A percentile compares a stretch with the other conserved stretches of the same genome.
phyloP scores from a whole-genome alignment of 306 rosid species.

The Purshia tridentata region DNA sequence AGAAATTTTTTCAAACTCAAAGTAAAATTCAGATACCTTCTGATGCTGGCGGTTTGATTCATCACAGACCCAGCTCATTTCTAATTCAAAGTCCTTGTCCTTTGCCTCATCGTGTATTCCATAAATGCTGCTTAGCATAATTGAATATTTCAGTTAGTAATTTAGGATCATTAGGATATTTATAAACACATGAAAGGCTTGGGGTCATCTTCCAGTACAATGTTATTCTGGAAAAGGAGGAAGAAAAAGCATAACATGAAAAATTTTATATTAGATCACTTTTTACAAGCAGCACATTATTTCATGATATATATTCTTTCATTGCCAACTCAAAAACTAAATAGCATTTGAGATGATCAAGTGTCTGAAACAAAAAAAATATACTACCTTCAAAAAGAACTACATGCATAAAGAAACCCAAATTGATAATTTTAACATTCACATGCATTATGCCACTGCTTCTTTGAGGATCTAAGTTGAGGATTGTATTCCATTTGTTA shows the following conservation, averaged over 20 bases:
- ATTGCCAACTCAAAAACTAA: background rate
- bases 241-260: background rate
- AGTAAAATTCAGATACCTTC: slow-evolving; percentile 51
- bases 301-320: background rate
- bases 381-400: background rate
- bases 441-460: background rate
- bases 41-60: slow-evolving; percentile 89
- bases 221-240: background rate
- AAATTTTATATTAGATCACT: background rate
- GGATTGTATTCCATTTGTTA: background rate
- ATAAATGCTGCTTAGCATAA: slow-evolving; percentile 59
- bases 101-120: slow-evolving; percentile 98
- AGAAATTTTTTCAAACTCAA: background rate
- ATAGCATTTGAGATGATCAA: background rate
- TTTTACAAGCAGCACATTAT: background rate
- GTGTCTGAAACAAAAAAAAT: background rate
- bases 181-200: background rate
- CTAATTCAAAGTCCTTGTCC: slow-evolving; percentile 93
- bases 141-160: slow-evolving; percentile 1
- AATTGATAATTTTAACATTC: background rate
- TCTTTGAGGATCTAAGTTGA: background rate
- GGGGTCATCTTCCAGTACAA: background rate
- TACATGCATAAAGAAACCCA: background rate
- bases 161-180: background rate
- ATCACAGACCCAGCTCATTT: slow-evolving; percentile 98